Conservation (phyloP, 2,329 filamentous ascomycete genomes). For the Chaetomiaceae sp. region DNA sequence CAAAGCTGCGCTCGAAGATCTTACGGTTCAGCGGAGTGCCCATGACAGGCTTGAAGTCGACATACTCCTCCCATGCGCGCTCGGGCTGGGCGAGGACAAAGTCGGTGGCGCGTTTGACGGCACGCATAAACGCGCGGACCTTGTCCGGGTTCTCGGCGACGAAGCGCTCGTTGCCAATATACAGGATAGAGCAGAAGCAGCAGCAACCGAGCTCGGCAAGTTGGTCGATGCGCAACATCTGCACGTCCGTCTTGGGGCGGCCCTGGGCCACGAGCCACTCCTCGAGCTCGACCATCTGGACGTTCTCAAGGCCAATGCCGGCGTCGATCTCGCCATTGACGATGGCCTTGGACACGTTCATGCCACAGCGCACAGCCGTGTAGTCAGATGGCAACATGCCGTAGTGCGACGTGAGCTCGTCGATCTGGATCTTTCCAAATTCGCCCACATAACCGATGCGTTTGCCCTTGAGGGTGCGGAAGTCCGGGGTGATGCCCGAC, state of each 20-base stretch:
- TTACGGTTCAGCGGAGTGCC: slow-evolving; percentile 65
- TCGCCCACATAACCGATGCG: slow-evolving; percentile 76
- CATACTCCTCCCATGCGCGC: slow-evolving; percentile 62
- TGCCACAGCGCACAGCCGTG: slow-evolving; percentile 72
- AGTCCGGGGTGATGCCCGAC: slow-evolving; percentile 70
- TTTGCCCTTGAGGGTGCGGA: slow-evolving; percentile 70
- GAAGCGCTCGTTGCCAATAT: slow-evolving; percentile 73
- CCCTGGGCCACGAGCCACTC: slow-evolving; percentile 65
- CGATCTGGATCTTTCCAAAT: slow-evolving; percentile 80
- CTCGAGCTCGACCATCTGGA: slow-evolving; percentile 78
- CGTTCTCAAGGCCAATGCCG: slow-evolving; percentile 70
- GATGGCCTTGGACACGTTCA: slow-evolving; percentile 76
- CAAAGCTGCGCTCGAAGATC: slow-evolving; percentile 75
- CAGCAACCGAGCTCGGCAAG: slow-evolving; percentile 76
- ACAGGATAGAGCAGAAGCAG: slow-evolving; percentile 79
- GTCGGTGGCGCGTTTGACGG: slow-evolving; percentile 71
- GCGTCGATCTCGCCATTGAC: slow-evolving; percentile 69
- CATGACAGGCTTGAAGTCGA: slow-evolving; percentile 69
- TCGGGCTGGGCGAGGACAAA: slow-evolving; percentile 62
- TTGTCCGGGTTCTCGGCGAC: slow-evolving; percentile 61
- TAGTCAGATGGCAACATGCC: slow-evolving; percentile 70
- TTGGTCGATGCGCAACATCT: slow-evolving; percentile 78
- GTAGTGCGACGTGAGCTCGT: slow-evolving; percentile 74
- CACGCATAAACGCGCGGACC: slow-evolving; percentile 63
- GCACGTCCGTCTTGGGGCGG: slow-evolving; percentile 62